Base-by-base conservation (phyloP, 441 rosid species). In the Croton setiger region DNA sequence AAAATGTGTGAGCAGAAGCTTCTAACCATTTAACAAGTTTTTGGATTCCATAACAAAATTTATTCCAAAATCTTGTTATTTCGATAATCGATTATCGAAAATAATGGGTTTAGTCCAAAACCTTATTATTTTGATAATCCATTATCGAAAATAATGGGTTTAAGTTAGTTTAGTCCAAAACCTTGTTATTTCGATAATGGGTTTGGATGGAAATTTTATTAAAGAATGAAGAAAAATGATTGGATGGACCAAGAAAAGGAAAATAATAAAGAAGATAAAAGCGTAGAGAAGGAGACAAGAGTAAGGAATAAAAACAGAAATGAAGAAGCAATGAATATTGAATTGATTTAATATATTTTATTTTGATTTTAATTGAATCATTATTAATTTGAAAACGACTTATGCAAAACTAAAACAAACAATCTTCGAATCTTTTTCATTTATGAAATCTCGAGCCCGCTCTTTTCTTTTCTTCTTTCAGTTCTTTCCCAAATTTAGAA, bases 361-460 rank as follows among this genome's bases (percentile, higher is more conserved):
- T n/a, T n/a, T n/a, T n/a, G n/a, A 31, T 44, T 57, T 18, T 27
- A 35, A 49, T 14, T 64, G 69, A 63, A 74, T 65, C 80, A 78
- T 80, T 69, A 82, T 74, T 77, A 68, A 60, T 21, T 4, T 78
- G 86, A 82, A 82, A 87, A 85, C 65, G 82, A 82, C 85, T 54
- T 68, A 75, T 83, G 80, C 64, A 51, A 35, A 52, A 55, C 69
- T 43, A 43, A 43, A 15, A 17, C 62, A 63, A 61, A 14, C 67
- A 51, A 47, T 47, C 10, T 21, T 6, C 1, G 17, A 5, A 17
- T 17, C 54, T 49, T 3, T 17, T 49, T 45, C 69, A 51, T 11
- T 55, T 36, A 12, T 55, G 4, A 23, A 55, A 21, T 27, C 7
- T 55, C n/a, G 17, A 55, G 17, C 59, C 35, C n/a, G n/a, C n/a